Percentiles rank a stretch among this genome's conserved stretches.
These are phyloP conservation scores for Apophysomyces variabilis DNA, from an alignment of 371 early-diverging fungal genomes.

Conservation along the genomic window DNA sequence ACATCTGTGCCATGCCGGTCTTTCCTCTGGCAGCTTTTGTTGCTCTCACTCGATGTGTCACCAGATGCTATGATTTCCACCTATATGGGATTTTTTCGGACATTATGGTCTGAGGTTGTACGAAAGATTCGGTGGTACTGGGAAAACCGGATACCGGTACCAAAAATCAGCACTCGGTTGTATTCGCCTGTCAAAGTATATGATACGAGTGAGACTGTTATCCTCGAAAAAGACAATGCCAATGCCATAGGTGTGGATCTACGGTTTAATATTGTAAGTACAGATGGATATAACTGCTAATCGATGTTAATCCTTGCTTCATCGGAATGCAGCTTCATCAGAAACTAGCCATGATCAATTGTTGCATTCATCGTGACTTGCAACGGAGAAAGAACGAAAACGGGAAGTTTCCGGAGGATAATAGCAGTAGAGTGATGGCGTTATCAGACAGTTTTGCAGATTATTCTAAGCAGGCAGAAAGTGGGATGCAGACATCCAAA, in stretches of 20 bases:
- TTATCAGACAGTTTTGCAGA: background rate
- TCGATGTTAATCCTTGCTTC: background rate
- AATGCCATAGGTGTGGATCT: constrained; percentile 68
- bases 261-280: constrained; percentile 63
- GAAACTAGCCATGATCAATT: constrained; percentile 92
- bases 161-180: constrained; percentile 50
- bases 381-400: background rate
- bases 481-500: background rate
- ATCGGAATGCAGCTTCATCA: constrained; percentile 63
- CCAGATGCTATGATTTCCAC: constrained; percentile 51
- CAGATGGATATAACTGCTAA: background rate
- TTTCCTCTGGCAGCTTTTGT: constrained; percentile 71
- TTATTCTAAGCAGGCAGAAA: background rate
- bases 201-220: constrained; percentile 21
- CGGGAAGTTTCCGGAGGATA: background rate
- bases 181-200: constrained; percentile 20
- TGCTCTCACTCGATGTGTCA: constrained; percentile 56
- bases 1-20: constrained; percentile 67
- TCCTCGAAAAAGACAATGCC: constrained; percentile 6
- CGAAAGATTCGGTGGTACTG: constrained; percentile 67
- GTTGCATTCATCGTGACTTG: constrained; percentile 71
- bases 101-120: constrained; percentile 68
- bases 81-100: constrained; percentile 64
- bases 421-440: background rate
- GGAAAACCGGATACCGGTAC: constrained; percentile 64